Evolutionary conservation across 2,329 filamentous ascomycete genomes (phyloP), one percentile per base, ranked within the genome.

Genomic region (Nigrograna mackinnonii): DNA sequence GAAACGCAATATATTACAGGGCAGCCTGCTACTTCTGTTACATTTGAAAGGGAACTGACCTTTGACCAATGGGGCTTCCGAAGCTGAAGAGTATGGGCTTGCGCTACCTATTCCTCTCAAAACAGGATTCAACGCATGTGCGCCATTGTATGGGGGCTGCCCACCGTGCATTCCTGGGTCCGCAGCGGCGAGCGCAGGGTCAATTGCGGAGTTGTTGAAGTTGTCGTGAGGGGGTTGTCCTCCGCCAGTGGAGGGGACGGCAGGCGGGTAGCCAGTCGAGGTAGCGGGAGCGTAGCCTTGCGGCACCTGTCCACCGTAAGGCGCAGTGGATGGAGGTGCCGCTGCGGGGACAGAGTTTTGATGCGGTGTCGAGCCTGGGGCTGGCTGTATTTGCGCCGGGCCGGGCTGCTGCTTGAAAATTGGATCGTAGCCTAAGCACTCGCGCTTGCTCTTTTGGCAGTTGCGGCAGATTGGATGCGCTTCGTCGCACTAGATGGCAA

Each of bases 401-500:
- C 84, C 82, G 34, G 79, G 73, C 58, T 86, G 83, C 50, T 85
- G 81, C 70, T 90, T 89, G 74, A 92, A 94, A 60, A 92, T 89
- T 26, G 89, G 88, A 62, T 94, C 89, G 80, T 94, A 94, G 41
- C 89, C 89, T 36, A 91, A 67, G 63, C 89, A 94, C 60, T 92
- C 88, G 62, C 89, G 87, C 72, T 92, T 94, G 55, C 87, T 91
- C 69, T 94, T 94, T 64, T 86, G 85, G 73, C 89, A 94, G 65
- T 94, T 90, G 73, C 90, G 85, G 77, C 94, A 99, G 46, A 86
- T 85, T 17, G 94, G 94, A 70, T 96, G 91, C 47, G 84, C 85
- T 78, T 99, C 94, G 81, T 97, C 94, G 74, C 94, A 99, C 94
- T 96, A 68, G n/a, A n/a, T n/a, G n/a, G n/a, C 55, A 47, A 56